Evolutionary conservation across 1,284 basidiomycete species (phyloP).

Genomic region (Ceratobasidium sp.): DNA sequence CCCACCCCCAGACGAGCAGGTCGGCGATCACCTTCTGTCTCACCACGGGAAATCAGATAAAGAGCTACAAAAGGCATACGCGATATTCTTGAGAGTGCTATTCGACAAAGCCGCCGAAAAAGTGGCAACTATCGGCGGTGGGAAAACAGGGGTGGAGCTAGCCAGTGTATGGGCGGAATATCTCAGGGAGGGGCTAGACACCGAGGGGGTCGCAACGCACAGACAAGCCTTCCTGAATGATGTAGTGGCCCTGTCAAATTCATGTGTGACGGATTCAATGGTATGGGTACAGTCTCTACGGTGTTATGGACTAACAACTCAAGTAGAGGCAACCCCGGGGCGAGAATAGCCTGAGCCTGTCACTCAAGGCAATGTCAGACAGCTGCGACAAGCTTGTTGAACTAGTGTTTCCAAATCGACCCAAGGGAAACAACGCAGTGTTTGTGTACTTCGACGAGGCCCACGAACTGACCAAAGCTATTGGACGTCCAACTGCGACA

Average conservation of each 20-base stretch:
- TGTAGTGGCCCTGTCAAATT: not conserved
- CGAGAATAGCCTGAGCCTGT: too few species aligned
- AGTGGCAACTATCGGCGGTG: not conserved
- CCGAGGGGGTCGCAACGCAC: not conserved
- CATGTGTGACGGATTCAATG: not conserved
- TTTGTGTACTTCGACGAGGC: conserved; percentile 10
- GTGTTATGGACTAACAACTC: too few species aligned
- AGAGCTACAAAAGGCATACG: not conserved
- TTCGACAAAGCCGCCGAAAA: not conserved
- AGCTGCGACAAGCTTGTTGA: not conserved
- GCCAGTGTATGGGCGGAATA: not conserved
- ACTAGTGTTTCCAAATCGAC: not conserved
- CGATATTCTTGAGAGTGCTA: not conserved
- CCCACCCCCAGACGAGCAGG: not conserved
- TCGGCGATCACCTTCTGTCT: not conserved
- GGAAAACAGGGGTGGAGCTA: not conserved
- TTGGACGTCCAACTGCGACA: not conserved
- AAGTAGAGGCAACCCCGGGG: too few species aligned
- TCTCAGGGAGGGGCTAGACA: not conserved
- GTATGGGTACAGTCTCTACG: not conserved
- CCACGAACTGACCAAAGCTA: not conserved
- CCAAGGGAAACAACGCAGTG: not conserved
- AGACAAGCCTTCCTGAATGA: conserved; percentile 2
- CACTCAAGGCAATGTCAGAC: too few species aligned
- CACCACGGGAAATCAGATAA: not conserved